Evolutionary conservation across 345 rosid genomes (phyloP).

Genomic region (Turritis glabra): DNA sequence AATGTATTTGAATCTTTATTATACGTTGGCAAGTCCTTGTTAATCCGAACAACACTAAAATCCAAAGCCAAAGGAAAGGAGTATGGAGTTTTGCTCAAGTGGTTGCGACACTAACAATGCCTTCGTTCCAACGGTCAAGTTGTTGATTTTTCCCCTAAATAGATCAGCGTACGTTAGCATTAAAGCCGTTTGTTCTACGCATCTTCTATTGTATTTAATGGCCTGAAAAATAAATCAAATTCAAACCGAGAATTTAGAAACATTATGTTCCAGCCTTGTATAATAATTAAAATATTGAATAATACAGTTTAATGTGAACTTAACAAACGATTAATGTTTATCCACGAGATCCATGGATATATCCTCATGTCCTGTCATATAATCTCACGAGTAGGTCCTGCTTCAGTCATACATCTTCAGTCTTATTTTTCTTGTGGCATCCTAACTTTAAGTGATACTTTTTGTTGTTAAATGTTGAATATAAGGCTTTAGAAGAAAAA

Average conservation of each 20-base stretch:
- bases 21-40: constrained; percentile 8
- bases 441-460: no score
- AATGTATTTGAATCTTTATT: neutral
- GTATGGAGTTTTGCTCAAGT: constrained; percentile 3
- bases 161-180: neutral
- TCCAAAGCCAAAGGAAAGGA: neutral
- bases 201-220: neutral
- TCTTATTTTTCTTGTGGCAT: no score
- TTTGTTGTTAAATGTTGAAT: no score
- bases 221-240: neutral
- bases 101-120: constrained; percentile 14
- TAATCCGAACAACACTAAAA: neutral
- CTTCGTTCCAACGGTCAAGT: neutral
- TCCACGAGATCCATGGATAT: no score
- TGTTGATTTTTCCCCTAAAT: neutral
- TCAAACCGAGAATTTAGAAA: neutral
- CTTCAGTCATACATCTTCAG: no score
- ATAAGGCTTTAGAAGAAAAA: no score
- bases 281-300: no score
- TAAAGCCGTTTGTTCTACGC: neutral
- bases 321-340: no score
- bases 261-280: neutral
- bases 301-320: neutral
- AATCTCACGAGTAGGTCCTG: no score
- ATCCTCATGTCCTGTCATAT: no score